Conservation (phyloP, 352 stramenopile genomes). For the Phytophthora litchii region DNA sequence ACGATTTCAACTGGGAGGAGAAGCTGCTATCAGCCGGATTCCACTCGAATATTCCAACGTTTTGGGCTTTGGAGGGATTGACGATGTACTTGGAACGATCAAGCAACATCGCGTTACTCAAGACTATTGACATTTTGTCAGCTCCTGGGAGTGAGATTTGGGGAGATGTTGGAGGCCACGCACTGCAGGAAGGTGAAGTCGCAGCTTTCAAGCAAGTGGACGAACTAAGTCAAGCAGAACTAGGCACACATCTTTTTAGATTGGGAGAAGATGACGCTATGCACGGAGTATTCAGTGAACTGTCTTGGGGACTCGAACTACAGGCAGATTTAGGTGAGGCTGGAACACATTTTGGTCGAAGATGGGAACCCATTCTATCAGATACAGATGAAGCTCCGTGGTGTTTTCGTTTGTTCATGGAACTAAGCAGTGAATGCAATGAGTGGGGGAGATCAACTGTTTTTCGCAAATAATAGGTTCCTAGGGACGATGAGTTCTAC, state of each 20-base stretch:
- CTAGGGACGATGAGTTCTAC: slow-evolving; percentile 3
- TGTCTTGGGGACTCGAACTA: slow-evolving; percentile 39
- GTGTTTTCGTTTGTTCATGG: slow-evolving; percentile 25
- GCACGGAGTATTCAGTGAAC: slow-evolving; percentile 43
- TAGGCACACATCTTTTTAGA: slow-evolving; percentile 30
- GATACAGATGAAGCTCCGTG: slow-evolving; percentile 7
- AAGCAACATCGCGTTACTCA: slow-evolving; percentile 44
- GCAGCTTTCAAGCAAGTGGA: slow-evolving; percentile 26
- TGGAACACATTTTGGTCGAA: slow-evolving; percentile 38
- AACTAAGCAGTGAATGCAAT: slow-evolving; percentile 2
- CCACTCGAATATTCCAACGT: slow-evolving; percentile 41
- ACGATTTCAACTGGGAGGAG: slow-evolving; percentile 46
- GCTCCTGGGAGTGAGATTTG: slow-evolving; percentile 47
- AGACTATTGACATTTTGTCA: slow-evolving; percentile 50
- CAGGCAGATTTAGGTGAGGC: slow-evolving; percentile 28
- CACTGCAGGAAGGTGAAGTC: slow-evolving; percentile 18
- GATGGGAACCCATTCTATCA: slow-evolving; percentile 37
- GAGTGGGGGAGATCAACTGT: background rate
- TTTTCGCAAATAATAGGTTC: slow-evolving; percentile 22
- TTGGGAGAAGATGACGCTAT: slow-evolving; percentile 53
- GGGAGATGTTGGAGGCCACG: slow-evolving; percentile 42
- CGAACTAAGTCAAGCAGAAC: slow-evolving; percentile 25
- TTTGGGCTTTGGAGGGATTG: slow-evolving; percentile 53
- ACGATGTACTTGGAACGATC: slow-evolving; percentile 44
- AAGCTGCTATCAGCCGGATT: slow-evolving; percentile 41